Conservation (phyloP, 1,284 basidiomycete species). For the Moniliella sp. region DNA sequence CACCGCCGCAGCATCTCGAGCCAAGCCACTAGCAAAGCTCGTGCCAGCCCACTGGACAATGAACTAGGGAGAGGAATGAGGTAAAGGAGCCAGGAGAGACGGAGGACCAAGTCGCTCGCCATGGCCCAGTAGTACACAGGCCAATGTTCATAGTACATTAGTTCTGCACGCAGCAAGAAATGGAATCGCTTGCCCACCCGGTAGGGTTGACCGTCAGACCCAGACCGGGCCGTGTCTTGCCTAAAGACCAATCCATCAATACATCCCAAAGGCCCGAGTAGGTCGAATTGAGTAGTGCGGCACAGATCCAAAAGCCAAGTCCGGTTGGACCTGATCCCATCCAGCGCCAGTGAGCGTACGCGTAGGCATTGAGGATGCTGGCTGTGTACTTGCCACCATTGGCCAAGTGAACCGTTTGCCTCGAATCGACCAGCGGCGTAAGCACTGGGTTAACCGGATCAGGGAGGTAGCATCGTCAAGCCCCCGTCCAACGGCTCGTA, state of each 20-base stretch:
- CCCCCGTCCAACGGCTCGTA: slow-evolving; percentile 35
- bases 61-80: too few relatives aligned
- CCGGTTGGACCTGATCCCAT: slow-evolving; percentile 7
- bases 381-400: slow-evolving; percentile 43
- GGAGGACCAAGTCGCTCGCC: slow-evolving; percentile 47
- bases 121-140: slow-evolving; percentile 38
- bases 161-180: too few relatives aligned
- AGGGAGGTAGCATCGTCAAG: slow-evolving; percentile 47
- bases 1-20: slow-evolving; percentile 60
- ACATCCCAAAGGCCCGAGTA: slow-evolving; percentile 61
- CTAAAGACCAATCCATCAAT: slow-evolving; percentile 39
- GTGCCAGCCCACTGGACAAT: too few relatives aligned
- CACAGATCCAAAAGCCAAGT: too few relatives aligned
- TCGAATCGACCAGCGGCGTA: slow-evolving; percentile 49
- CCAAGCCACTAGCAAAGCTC: slow-evolving; percentile 49
- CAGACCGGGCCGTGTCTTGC: too few relatives aligned
- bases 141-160: slow-evolving; percentile 37
- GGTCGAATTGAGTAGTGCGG: slow-evolving; percentile 45
- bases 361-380: slow-evolving; percentile 20
- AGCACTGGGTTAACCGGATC: slow-evolving; percentile 58
- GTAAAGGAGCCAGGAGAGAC: slow-evolving; percentile 72
- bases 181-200: slow-evolving; percentile 46
- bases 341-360: slow-evolving; percentile 29
- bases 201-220: too few relatives aligned
- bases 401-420: slow-evolving; percentile 53